Evolutionary conservation across 2,329 filamentous ascomycete species (phyloP), one percentile per base, ranked within the genome.

Genomic region (Fusarium robinianum): DNA sequence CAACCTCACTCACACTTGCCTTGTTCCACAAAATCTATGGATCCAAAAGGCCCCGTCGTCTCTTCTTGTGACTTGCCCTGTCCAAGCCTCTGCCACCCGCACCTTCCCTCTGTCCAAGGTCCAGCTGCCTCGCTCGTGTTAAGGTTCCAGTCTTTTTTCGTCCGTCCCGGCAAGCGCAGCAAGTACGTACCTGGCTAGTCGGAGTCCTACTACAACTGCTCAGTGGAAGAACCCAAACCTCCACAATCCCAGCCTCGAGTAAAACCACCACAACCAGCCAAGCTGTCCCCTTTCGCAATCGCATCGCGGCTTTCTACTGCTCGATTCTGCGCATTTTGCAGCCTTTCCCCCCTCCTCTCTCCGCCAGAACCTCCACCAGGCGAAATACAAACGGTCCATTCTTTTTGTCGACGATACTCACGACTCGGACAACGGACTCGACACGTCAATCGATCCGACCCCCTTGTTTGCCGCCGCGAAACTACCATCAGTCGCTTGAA

Each of bases 271-370:
- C 41, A 55, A 46, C 41, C 57, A 58, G 57, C 55, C 57, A 60
- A 60, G 53, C 48, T 60, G 57, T 60, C 57, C 57, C 57, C 56
- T 60, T 51, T 39, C 25, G 11, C 40, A 31, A 46, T 43, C 52
- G 43, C 53, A 44, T 46, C 44, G 49, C 21, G 25, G 42, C 52
- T 45, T 32, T 39, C 34, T 53, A 26, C 30, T 41, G 18, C 29
- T 29, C 35, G 39, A 51, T 35, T 22, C 47, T 52, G 52, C 52
- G 53, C 57, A 56, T 53, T 47, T 42, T 53, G 48, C 40, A 51
- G 45, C 44, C 30, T 41, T 37, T 50, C 45, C 26, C 32, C 49
- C 24, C 15, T 12, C 40, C 8, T 21, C 21, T 29, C 27, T 31
- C 5, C 31, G 9, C 37, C n/a, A n/a, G n/a, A n/a, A n/a, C n/a